Evolutionary conservation across 495 filamentous ascomycete species (phyloP), one percentile per base, ranked within the genome.

Genomic region (Neurospora discreta): DNA sequence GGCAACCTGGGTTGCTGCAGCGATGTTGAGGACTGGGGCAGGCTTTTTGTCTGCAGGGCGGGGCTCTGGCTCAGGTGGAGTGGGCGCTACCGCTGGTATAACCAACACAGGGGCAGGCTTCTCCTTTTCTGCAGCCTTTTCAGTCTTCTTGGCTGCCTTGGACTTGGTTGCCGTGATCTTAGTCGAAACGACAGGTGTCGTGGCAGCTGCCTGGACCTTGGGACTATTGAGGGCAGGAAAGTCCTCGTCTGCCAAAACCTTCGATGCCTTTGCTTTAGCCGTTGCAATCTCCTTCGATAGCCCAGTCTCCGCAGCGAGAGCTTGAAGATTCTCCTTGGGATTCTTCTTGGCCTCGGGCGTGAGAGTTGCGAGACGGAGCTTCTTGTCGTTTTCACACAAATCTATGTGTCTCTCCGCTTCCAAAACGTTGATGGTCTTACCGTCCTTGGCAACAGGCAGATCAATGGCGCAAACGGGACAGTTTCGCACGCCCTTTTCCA

Each of bases 1-100:
- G 46, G 77, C 68, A 70, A 79, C 73, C 70, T 83, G 82, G 40
- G 79, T 86, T 16, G 87, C 85, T 60, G 88, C 88, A 30, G 87
- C 81, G 72, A 92, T 91, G 73, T 92, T 89, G 9, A 92, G 80
- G 71, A 85, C 86, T 68, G 89, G 89, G 26, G 82, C 80, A 18
- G 88, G 85, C 41, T 85, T 85, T 74, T 89, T 91, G 11, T 84
- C 84, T 23, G 69, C 36, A 10, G 71, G 60, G 23, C 72, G 36
- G 36, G 58, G 11, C 9, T 75, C 72, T 75, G 71, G 41, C 67
- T 75, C 77, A 4, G 74, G 41, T 3, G 74, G 73, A 68, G 83
- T 58, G 0, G 82, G 81, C 18, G 80, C 81, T 40, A 83, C 81
- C 6, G 84, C 80, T 15, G 81, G 80, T 36, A 81, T 80, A 3